Conservation (phyloP, 768 basidiomycete species). For the Wakefieldia striispora region DNA sequence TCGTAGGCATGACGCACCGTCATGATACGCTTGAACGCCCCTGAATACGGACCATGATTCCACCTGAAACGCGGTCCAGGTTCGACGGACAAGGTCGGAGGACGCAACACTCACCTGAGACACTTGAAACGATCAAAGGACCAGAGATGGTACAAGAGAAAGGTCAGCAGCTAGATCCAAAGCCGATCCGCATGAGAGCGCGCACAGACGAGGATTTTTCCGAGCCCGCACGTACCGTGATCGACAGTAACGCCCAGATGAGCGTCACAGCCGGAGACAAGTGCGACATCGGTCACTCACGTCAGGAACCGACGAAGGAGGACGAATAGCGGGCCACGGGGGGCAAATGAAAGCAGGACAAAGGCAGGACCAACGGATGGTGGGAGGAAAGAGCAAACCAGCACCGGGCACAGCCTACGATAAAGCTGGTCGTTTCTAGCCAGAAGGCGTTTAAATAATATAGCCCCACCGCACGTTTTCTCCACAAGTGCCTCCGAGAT, state of each 20-base stretch:
- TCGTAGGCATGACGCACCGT: too few species aligned
- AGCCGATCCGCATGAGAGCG: not conserved
- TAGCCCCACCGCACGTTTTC: too few species aligned
- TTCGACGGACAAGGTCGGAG: not conserved
- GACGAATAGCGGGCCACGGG: constrained; percentile 4
- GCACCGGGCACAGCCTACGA: constrained; percentile 3
- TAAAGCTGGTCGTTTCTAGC: not conserved
- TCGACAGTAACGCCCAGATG: constrained; percentile 58
- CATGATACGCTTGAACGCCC: constrained; percentile 86
- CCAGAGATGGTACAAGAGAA: constrained; percentile 74
- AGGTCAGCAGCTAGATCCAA: constrained; percentile 48
- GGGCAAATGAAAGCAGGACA: constrained; percentile 2
- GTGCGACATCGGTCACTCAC: constrained; percentile 51
- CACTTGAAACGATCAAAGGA: constrained; percentile 79
- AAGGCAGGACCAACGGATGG: not conserved
- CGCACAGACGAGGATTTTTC: not conserved
- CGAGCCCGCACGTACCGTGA: constrained; percentile 40
- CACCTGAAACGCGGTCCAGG: constrained; percentile 43
- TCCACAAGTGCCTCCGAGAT: too few species aligned
- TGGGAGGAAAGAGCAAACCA: not conserved
- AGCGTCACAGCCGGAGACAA: constrained; percentile 58
- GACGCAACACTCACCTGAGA: constrained; percentile 43
- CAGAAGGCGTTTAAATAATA: too few species aligned
- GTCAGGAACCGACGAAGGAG: too few species aligned
- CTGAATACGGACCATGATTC: constrained; percentile 62